Conservation (phyloP, 2,329 filamentous ascomycete species). For the Neobulgaria alba region DNA sequence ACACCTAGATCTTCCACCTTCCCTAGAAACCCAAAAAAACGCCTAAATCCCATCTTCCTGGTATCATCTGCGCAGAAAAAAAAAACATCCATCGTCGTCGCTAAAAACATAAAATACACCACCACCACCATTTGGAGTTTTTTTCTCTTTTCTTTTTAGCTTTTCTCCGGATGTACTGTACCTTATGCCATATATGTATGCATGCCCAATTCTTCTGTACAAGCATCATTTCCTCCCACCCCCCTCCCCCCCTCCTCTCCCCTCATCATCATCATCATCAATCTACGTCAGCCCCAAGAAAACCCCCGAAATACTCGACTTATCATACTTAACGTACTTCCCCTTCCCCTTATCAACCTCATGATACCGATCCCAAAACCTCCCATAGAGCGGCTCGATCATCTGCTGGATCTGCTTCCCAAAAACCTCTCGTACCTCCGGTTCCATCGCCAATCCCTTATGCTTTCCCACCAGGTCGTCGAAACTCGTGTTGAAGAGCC, state of each 20-base stretch:
- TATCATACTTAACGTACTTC: constrained; percentile 98
- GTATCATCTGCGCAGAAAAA: too few relatives aligned
- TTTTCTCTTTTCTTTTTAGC: too few relatives aligned
- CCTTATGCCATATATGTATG: too few relatives aligned
- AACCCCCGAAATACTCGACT: constrained; percentile 63
- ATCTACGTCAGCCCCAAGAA: constrained; percentile 27
- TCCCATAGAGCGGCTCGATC: constrained; percentile 86
- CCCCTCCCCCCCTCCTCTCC: not conserved
- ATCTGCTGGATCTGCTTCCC: constrained; percentile 80
- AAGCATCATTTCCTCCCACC: not conserved
- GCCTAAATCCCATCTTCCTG: constrained; percentile 3
- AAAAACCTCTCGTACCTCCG: constrained; percentile 74
- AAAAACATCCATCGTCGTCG: too few relatives aligned
- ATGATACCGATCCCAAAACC: constrained; percentile 96
- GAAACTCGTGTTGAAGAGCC: constrained; percentile 81
- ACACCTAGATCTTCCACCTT: too few relatives aligned
- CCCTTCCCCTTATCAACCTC: constrained; percentile 96
- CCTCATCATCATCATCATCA: constrained; percentile 5
- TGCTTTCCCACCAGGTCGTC: constrained; percentile 81
- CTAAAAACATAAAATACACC: too few relatives aligned
- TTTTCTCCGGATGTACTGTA: too few relatives aligned
- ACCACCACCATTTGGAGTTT: too few relatives aligned
- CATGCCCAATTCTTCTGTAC: too few relatives aligned
- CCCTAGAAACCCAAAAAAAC: not conserved
- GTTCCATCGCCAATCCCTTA: constrained; percentile 80